Percentiles rank a stretch among this genome's conserved stretches.
Evolutionary conservation across 148 eudicot species (phyloP).

Genomic region (Fagopyrum homotropicum): DNA sequence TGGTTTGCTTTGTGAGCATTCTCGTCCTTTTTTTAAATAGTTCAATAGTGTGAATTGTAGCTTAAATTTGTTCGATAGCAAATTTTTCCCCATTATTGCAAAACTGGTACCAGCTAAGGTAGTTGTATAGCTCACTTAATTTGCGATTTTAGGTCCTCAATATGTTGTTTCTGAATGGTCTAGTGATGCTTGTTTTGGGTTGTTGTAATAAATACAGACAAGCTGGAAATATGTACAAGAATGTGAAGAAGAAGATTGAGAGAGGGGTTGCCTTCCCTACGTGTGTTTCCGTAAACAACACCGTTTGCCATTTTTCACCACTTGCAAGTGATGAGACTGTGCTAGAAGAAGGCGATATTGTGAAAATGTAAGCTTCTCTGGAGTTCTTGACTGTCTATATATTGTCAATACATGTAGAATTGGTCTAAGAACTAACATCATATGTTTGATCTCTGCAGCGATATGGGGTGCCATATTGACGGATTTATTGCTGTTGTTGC

Average conservation of each 20-base stretch:
- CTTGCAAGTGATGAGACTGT: conserved; percentile 77
- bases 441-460: conserved; percentile 34
- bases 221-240: conserved; percentile 74
- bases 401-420: background rate
- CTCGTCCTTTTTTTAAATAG: background rate
- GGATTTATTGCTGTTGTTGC: conserved; percentile 90
- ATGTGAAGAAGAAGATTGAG: conserved; percentile 87
- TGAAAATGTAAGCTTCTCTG: conserved; percentile 60
- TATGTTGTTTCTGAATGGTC: background rate
- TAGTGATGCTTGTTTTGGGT: background rate
- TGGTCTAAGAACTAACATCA: background rate
- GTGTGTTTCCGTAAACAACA: conserved; percentile 81
- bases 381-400: background rate
- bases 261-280: conserved; percentile 93
- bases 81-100: background rate
- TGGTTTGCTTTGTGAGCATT: background rate
- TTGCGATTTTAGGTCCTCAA: background rate
- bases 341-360: conserved; percentile 70
- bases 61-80: background rate
- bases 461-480: conserved; percentile 90
- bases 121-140: background rate
- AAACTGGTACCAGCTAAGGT: background rate
- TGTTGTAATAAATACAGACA: conserved; percentile 32
- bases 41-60: background rate
- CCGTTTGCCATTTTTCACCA: conserved; percentile 72